phyloP scores from a whole-genome alignment of 495 filamentous ascomycete genomes.

The Penicillium cataractarum region DNA sequence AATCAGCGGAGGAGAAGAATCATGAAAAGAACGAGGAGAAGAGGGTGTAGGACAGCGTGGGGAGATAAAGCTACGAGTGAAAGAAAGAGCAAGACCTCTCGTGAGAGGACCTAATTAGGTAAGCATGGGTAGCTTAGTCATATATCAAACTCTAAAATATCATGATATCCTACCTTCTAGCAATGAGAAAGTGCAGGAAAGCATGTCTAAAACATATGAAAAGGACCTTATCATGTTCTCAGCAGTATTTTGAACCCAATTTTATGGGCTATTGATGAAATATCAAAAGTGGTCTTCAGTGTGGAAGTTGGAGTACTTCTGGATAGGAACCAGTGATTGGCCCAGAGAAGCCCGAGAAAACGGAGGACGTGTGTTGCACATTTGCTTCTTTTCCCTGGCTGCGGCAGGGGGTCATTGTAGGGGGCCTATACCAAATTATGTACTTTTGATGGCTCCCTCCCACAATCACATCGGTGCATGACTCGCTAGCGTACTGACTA shows the following conservation, averaged over 20 bases:
- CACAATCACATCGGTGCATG: neutral
- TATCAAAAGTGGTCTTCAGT: neutral
- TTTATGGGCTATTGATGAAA: neutral
- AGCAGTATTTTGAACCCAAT: neutral
- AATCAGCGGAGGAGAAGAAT: neutral
- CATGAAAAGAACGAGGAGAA: neutral
- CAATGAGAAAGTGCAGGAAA: neutral
- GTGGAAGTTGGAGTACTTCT: neutral
- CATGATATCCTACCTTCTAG: neutral
- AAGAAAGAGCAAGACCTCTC: no score
- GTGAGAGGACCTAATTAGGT: neutral
- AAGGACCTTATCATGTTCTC: neutral
- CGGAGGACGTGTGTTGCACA: neutral
- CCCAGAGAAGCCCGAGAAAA: neutral
- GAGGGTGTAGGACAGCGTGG: neutral
- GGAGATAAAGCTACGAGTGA: neutral
- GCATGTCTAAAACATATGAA: neutral
- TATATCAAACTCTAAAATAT: neutral
- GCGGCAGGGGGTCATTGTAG: neutral
- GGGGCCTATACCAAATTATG: neutral
- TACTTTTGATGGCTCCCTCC: neutral
- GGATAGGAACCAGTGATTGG: neutral
- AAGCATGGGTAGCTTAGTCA: slow-evolving; percentile 4
- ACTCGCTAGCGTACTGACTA: neutral
- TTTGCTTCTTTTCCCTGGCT: neutral